These are phyloP conservation scores for Ganoderma meredithae DNA, from an alignment of 1,284 basidiomycete genomes.

Conservation along the genomic window DNA sequence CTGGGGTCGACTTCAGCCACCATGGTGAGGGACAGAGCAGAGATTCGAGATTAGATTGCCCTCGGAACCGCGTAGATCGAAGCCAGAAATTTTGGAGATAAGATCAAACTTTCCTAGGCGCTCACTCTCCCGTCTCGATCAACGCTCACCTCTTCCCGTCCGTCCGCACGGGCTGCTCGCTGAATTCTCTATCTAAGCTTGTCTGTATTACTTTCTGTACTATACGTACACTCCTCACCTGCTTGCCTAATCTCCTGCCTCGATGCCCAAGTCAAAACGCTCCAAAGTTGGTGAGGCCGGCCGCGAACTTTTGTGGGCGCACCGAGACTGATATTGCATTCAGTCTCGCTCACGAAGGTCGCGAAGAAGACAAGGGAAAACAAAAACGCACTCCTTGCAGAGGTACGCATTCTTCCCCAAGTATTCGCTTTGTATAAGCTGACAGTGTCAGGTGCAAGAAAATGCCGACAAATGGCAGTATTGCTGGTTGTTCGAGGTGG, in stretches of 20 bases:
- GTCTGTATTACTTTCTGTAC: constrained; percentile 17
- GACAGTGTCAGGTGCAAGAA: constrained; percentile 68
- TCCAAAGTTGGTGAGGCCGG: constrained; percentile 70
- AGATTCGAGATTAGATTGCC: constrained; percentile 39
- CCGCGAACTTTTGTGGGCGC: background rate
- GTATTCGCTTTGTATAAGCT: background rate
- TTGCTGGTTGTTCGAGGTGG: constrained; percentile 95
- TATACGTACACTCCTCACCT: constrained; percentile 12
- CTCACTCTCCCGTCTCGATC: constrained; percentile 16
- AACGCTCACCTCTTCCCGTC: constrained; percentile 11
- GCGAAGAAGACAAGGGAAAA: constrained; percentile 83
- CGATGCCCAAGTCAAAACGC: constrained; percentile 90
- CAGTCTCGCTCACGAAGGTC: constrained; percentile 83
- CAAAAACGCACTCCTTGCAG: constrained; percentile 85
- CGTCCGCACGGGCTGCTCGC: constrained; percentile 9
- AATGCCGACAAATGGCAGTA: constrained; percentile 90
- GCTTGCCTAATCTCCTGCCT: constrained; percentile 28
- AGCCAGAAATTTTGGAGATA: constrained; percentile 36
- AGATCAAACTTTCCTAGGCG: constrained; percentile 24
- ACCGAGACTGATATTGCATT: constrained; percentile 16
- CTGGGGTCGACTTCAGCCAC: constrained; percentile 39
- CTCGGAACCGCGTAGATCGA: constrained; percentile 10
- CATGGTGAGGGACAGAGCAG: constrained; percentile 35
- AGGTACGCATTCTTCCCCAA: constrained; percentile 56
- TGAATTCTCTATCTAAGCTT: constrained; percentile 11